Base-by-base conservation (phyloP, 2,329 filamentous ascomycete genomes). In the Microcyclospora tardicrescens region DNA sequence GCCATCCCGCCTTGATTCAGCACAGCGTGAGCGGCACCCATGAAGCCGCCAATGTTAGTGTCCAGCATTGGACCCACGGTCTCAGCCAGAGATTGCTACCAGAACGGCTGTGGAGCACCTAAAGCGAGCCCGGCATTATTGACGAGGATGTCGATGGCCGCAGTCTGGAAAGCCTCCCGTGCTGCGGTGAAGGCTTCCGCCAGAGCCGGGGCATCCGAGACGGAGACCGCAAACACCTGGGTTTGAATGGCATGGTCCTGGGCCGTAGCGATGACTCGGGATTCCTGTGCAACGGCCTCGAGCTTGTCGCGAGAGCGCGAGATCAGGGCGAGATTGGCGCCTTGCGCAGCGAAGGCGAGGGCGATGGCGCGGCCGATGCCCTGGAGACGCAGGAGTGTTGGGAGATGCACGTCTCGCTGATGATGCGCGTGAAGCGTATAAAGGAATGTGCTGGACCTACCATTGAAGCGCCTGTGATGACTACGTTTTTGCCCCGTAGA, bases 111-210 rank as follows among this genome's bases (percentile, higher is more conserved):
- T 0, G 67, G 67, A 0, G 67, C 66, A 3, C 67, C 66, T 1
- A 70, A 50, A 0, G 67, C 66, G 4, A 71, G 59, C 0, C 66
- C 66, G 2, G 66, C 61, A 37, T 69, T 69, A 46, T 69, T 70
- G 47, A 69, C 55, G 0, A 70, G 55, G 10, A 68, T 55, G 33
- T 69, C 64, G 14, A 70, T 63, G 1, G 53, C 47, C 0, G 59
- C 58, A 39, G 37, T 34, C 35, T 36, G 13, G 3, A 61, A 37
- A 33, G 62, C 52, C 5, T 54, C 44, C 1, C 64, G 49, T 0
- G 57, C 52, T 1, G 48, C 47, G 12, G 40, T 41, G 5, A 66
- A 49, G 2, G 57, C 57, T 3, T 47, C 40, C 27, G 58, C 49
- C 13, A 59, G 44, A 34, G 56, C 54, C 15, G 61, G 47, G 35